Percentiles rank a stretch among this genome's conserved stretches.
These are phyloP conservation scores for Monilinia vaccinii-corymbosi DNA, from an alignment of 2,329 filamentous ascomycete genomes.

Conservation along the genomic window DNA sequence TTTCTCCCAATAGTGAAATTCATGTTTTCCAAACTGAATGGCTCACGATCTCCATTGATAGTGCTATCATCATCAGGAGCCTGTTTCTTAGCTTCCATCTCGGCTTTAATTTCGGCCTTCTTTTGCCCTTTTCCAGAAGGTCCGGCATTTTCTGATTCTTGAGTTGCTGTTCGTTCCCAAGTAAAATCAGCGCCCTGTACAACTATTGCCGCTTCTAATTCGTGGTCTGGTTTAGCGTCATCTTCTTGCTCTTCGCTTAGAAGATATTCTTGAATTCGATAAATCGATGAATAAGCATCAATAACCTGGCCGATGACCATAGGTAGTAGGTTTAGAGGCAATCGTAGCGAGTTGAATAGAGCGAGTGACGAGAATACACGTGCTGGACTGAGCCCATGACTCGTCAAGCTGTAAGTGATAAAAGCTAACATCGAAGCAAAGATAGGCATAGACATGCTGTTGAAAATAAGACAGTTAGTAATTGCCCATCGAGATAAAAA, in stretches of 20 bases:
- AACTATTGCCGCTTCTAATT: slow-evolving; percentile 60
- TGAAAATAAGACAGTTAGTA: slow-evolving; percentile 29
- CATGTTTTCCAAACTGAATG: slow-evolving; percentile 64
- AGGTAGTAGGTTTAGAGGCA: slow-evolving; percentile 83
- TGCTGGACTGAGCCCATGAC: slow-evolving; percentile 63
- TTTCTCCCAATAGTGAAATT: slow-evolving; percentile 61
- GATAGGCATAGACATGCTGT: slow-evolving; percentile 54
- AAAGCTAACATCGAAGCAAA: slow-evolving; percentile 95
- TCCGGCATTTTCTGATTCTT: slow-evolving; percentile 37
- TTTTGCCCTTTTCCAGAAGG: slow-evolving; percentile 47
- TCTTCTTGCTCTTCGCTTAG: slow-evolving; percentile 78
- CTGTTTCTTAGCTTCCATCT: slow-evolving; percentile 36
- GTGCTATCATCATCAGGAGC: slow-evolving; percentile 45
- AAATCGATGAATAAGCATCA: slow-evolving; percentile 78
- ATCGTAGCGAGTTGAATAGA: slow-evolving; percentile 81
- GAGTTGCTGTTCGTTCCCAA: slow-evolving; percentile 64
- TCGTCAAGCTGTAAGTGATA: slow-evolving; percentile 64
- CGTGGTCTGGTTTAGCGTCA: slow-evolving; percentile 46
- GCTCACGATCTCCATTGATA: slow-evolving; percentile 45
- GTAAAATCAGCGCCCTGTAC: slow-evolving; percentile 70
- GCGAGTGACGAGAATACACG: slow-evolving; percentile 87
- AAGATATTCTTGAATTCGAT: slow-evolving; percentile 81
- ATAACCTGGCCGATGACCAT: slow-evolving; percentile 82
- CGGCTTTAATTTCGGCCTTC: slow-evolving; percentile 33
- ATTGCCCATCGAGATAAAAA: not conserved